A percentile compares a stretch with the other conserved stretches of the same genome.
Evolutionary conservation across 2,329 filamentous ascomycete species (phyloP).

Genomic region (Mycosphaerella sp.): DNA sequence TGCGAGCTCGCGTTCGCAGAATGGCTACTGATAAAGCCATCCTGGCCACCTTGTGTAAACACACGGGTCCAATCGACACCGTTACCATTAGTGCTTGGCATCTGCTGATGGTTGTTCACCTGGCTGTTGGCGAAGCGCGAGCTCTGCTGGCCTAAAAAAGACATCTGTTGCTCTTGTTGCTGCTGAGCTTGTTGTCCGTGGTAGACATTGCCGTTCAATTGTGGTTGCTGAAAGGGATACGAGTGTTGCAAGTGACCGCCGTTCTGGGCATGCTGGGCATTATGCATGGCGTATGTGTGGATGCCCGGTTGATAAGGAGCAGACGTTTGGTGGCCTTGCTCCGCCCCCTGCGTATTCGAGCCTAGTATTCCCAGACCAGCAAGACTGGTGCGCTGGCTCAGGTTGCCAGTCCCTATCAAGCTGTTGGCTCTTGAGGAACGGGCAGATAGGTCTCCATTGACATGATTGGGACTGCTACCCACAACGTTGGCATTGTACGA

Average conservation of each 20-base stretch:
- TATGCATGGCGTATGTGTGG: conserved; percentile 33
- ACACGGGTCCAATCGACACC: conserved; percentile 42
- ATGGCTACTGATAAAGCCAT: conserved; percentile 43
- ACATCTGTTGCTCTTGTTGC: conserved; percentile 30
- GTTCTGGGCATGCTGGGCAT: conserved; percentile 21
- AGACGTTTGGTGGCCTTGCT: conserved; percentile 27
- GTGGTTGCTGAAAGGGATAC: conserved; percentile 29
- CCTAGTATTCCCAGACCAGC: conserved; percentile 31
- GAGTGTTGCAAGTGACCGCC: conserved; percentile 27
- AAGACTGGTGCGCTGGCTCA: conserved; percentile 32
- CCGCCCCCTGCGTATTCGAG: conserved; percentile 26
- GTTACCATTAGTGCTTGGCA: conserved; percentile 29
- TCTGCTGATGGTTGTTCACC: conserved; percentile 29
- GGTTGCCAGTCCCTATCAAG: conserved; percentile 39
- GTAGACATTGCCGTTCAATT: conserved; percentile 31
- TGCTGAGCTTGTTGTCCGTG: conserved; percentile 25
- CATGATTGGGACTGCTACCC: conserved; percentile 30
- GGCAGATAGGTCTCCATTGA: conserved; percentile 41
- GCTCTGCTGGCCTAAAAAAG: conserved; percentile 37
- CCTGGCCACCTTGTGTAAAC: conserved; percentile 42
- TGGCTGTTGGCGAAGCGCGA: conserved; percentile 36
- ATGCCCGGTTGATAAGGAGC: conserved; percentile 29
- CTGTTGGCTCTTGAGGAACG: conserved; percentile 47
- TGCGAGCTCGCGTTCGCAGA: conserved; percentile 41
- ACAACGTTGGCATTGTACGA: conserved; percentile 29